Conservation (phyloP, 73 alveolate genomes). For the Symbiodinium natans region DNA sequence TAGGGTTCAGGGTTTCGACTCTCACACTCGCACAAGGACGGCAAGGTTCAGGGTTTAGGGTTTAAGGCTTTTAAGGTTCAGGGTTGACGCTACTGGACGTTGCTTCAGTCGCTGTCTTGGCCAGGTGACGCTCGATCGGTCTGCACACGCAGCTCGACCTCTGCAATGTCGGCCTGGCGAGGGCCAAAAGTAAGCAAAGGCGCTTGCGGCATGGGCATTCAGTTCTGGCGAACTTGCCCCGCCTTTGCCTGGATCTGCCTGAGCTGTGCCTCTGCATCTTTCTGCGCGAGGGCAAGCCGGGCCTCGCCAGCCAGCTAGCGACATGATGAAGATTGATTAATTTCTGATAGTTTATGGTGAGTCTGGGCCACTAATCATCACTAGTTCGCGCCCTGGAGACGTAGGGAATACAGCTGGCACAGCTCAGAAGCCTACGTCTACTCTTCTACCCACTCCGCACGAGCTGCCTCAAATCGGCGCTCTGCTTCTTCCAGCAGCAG, state of each 20-base stretch:
- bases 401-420: neutral
- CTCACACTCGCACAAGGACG: no score
- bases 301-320: neutral
- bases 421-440: neutral
- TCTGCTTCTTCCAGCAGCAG: conserved; percentile 55
- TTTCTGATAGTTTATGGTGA: neutral
- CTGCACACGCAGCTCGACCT: conserved; percentile 42
- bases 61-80: no score
- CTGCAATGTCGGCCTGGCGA: conserved; percentile 29
- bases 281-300: conserved; percentile 22
- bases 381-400: neutral
- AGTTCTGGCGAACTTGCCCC: neutral
- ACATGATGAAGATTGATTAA: neutral
- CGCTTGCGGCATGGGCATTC: neutral
- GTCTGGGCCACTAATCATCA: neutral
- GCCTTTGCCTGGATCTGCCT: conserved; percentile 36
- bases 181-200: neutral
- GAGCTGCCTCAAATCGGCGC: conserved; percentile 56
- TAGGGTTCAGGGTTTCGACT: no score
- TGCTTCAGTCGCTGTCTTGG: no score
- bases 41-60: no score
- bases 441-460: neutral
- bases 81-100: no score
- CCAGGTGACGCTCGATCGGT: neutral
- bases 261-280: conserved; percentile 11